Evolutionary conservation across 768 basidiomycete species (phyloP).

Genomic region (Amanita fuliginea): DNA sequence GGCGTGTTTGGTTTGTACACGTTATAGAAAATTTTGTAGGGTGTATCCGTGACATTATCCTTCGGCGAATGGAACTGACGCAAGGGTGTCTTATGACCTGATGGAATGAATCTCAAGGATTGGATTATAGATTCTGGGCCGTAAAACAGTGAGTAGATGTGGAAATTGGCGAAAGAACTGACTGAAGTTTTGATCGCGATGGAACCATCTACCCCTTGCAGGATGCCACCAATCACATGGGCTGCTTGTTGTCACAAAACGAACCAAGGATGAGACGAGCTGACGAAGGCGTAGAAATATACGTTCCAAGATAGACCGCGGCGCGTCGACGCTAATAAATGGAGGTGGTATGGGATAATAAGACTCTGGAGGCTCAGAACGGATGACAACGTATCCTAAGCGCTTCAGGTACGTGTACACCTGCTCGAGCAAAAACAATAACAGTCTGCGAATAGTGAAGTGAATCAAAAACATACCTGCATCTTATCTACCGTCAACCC

Average conservation of each 20-base stretch:
- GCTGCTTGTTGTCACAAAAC: constrained; percentile 16
- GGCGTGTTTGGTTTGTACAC: constrained; percentile 85
- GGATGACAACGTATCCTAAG: constrained; percentile 80
- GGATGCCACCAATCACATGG: constrained; percentile 59
- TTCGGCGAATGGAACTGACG: constrained; percentile 13
- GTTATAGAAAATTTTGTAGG: constrained; percentile 81
- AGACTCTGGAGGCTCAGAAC: constrained; percentile 50
- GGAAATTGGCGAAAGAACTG: constrained; percentile 11
- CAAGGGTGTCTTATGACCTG: constrained; percentile 46
- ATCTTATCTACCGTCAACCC: constrained; percentile 77
- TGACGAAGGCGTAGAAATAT: constrained; percentile 22
- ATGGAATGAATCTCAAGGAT: constrained; percentile 58
- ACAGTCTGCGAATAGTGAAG: neutral
- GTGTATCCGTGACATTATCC: constrained; percentile 23
- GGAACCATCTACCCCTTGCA: constrained; percentile 35
- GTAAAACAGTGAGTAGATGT: neutral
- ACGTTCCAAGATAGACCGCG: constrained; percentile 21
- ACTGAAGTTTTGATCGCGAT: constrained; percentile 44
- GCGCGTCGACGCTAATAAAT: constrained; percentile 8
- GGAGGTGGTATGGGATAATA: constrained; percentile 41
- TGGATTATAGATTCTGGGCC: constrained; percentile 53
- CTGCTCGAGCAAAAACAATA: constrained; percentile 27
- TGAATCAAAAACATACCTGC: constrained; percentile 40
- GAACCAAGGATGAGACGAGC: constrained; percentile 20
- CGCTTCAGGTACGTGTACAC: constrained; percentile 90